A percentile compares a stretch with the other conserved stretches of the same genome.
phyloP scores from a whole-genome alignment of 805 yeast species.

The Saturnispora ahearnii region DNA sequence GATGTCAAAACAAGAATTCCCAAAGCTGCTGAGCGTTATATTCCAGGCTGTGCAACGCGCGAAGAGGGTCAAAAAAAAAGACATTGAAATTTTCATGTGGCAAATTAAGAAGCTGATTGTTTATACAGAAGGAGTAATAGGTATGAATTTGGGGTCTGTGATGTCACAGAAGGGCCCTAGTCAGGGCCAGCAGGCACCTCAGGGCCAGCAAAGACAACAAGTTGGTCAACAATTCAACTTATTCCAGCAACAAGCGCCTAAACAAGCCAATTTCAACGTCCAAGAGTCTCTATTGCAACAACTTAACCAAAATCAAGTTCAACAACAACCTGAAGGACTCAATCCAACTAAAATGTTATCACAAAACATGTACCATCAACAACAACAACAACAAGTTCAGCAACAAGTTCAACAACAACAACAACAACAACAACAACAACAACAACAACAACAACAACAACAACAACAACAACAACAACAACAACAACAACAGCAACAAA shows the following conservation, averaged over 20 bases:
- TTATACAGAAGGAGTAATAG: neutral
- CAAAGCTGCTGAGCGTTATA: neutral
- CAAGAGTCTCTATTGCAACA: constrained; percentile 6
- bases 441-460: constrained; percentile 20
- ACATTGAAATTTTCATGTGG: neutral
- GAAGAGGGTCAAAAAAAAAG: neutral
- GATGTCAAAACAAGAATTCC: neutral
- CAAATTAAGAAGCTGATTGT: neutral
- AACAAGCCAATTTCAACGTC: constrained; percentile 8
- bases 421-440: constrained; percentile 16
- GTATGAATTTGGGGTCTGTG: neutral
- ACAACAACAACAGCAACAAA: constrained; percentile 16
- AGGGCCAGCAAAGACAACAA: constrained; percentile 4
- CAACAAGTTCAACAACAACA: constrained; percentile 14
- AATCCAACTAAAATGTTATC: constrained; percentile 31
- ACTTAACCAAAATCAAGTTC: constrained; percentile 10
- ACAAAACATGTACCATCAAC: constrained; percentile 29
- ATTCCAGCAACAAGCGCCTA: constrained; percentile 17
- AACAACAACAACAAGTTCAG: constrained; percentile 22
- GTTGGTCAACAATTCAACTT: constrained; percentile 3
- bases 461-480: constrained; percentile 18
- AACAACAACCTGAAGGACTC: constrained; percentile 20
- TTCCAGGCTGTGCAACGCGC: neutral
- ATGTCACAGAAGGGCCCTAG: constrained; percentile 1
- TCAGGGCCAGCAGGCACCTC: constrained; percentile 8